Base-by-base conservation (phyloP, 345 rosid genomes). In the Hibiscus tridactylites region DNA sequence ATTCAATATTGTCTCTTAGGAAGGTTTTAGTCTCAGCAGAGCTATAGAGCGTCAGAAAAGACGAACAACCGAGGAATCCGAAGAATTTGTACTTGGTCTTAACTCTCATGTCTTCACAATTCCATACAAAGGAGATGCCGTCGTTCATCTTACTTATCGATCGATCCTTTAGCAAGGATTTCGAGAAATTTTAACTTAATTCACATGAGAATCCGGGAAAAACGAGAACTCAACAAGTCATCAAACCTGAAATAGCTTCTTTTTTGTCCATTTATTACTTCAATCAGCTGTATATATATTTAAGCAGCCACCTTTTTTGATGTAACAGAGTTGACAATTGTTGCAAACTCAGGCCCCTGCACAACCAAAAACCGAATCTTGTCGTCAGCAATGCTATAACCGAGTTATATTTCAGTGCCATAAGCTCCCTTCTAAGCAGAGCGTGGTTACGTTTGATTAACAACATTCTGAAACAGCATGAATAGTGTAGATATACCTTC, bases 291-390 rank as follows among this genome's bases (percentile, higher is more conserved):
- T 29, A 53, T 56, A 57, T 50, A 49, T 9, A 70, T 80, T 90
- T 81, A 95, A 49, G 92, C 99, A 66, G 94, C 86, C 74, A 88
- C 96, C 84, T 88, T 95, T 89, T 92, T 91, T 6, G 89, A 83
- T 59, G 88, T 89, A 75, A 85, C 94, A 6, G 94, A 92, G 83
- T 95, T 95, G 85, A 92, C 80, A 73, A 95, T 95, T 76, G 91
- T 84, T 7, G 98, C 97, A 77, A 95, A 95, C 81, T 95, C 96
- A 0, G 94, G 92, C 53, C 99, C 99, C 99, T 95, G 86, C 82
- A 78, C 37, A 74, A 16, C 71, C 11, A 65, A 21, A 58, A 16
- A 56, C 68, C 68, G 2, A 29, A n/a, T 71, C 19, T n/a, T 3
- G 47, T 61, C 37, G 63, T 71, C 54, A 59, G 58, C 28, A 50